Conservation (phyloP, 139 green algal genomes). For the Coccomyxa sp. region DNA sequence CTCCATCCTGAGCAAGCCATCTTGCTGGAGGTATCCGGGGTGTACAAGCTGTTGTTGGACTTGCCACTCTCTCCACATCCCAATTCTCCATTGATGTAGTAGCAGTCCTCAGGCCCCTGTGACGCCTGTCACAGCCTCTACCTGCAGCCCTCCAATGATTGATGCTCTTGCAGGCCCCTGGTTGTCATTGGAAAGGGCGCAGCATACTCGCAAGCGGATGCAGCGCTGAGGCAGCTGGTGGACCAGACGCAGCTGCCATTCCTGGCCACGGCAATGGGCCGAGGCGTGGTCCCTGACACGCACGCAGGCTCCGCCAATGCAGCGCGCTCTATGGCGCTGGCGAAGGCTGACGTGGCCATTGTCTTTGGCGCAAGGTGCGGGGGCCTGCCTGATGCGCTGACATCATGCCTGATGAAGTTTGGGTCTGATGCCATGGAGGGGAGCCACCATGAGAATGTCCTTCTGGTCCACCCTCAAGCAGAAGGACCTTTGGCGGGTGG, state of each 20-base stretch:
- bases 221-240: constrained; percentile 38
- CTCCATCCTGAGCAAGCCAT: too few relatives aligned
- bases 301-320: constrained; percentile 51
- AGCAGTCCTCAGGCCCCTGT: not conserved
- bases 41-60: too few relatives aligned
- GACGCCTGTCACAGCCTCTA: not conserved
- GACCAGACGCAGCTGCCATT: constrained; percentile 55
- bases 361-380: constrained; percentile 55
- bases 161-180: constrained; percentile 41
- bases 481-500: too few relatives aligned
- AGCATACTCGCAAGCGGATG: constrained; percentile 41
- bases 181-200: constrained; percentile 73
- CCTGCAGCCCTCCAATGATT: not conserved
- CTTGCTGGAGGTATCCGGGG: too few relatives aligned
- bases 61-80: too few relatives aligned
- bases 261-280: constrained; percentile 71
- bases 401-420: not conserved
- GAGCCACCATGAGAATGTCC: too few relatives aligned
- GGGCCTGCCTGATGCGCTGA: not conserved
- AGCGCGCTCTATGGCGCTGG: constrained; percentile 57
- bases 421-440: too few relatives aligned
- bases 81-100: not conserved
- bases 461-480: too few relatives aligned
- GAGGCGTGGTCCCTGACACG: constrained; percentile 68
- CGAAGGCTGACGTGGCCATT: constrained; percentile 61